phyloP scores from a whole-genome alignment of 1,284 basidiomycete species.

The Apiotrichum montevideense region DNA sequence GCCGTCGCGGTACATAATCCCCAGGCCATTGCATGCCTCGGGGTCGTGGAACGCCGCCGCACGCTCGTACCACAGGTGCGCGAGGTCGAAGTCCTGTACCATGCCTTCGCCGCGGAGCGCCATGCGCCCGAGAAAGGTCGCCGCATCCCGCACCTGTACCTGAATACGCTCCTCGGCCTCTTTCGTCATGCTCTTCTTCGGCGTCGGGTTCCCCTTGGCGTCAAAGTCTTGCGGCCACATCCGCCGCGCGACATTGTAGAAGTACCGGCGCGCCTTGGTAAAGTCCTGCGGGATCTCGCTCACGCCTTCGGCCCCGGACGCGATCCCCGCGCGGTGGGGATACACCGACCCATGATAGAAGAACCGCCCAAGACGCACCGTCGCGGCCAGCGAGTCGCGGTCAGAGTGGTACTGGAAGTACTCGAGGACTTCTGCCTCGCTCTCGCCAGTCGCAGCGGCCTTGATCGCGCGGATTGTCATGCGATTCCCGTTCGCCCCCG shows the following conservation, averaged over 20 bases:
- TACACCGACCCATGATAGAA: slow-evolving; percentile 90
- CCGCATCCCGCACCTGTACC: slow-evolving; percentile 64
- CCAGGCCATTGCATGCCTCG: slow-evolving; percentile 82
- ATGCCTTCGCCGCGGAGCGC: slow-evolving; percentile 89
- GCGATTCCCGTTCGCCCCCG: slow-evolving; percentile 62
- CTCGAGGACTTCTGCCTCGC: slow-evolving; percentile 85
- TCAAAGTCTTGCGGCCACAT: slow-evolving; percentile 69
- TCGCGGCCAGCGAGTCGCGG: slow-evolving; percentile 74
- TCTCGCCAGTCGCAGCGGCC: slow-evolving; percentile 76
- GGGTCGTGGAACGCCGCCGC: slow-evolving; percentile 72
- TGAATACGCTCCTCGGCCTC: slow-evolving; percentile 53
- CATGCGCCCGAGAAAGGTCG: slow-evolving; percentile 86
- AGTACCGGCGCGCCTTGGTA: slow-evolving; percentile 68
- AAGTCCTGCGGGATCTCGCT: slow-evolving; percentile 72
- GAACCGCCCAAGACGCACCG: slow-evolving; percentile 81
- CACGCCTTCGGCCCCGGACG: slow-evolving; percentile 80
- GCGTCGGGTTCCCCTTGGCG: slow-evolving; percentile 41
- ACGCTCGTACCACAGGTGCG: slow-evolving; percentile 90
- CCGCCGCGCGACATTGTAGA: slow-evolving; percentile 67
- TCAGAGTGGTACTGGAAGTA: slow-evolving; percentile 93
- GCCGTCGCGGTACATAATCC: slow-evolving; percentile 87
- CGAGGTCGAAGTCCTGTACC: slow-evolving; percentile 64
- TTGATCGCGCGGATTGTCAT: slow-evolving; percentile 77
- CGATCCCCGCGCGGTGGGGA: slow-evolving; percentile 57
- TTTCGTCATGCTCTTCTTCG: slow-evolving; percentile 52